A percentile compares a stretch with the other conserved stretches of the same genome.
These are phyloP conservation scores for Aspergillus ruber DNA, from an alignment of 2,329 filamentous ascomycete species.

Conservation along the genomic window DNA sequence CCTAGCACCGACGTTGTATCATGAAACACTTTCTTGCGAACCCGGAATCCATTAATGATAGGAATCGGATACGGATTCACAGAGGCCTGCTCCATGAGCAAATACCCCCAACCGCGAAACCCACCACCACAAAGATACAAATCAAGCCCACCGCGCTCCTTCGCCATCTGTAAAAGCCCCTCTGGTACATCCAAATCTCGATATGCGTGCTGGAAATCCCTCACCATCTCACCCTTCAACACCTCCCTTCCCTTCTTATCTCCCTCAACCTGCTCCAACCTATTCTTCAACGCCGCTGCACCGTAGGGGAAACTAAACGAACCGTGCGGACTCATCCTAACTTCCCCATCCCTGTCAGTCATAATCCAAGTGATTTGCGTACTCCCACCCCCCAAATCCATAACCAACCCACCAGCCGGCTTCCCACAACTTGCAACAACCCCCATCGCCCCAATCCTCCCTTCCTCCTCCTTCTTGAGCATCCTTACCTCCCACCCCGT, in stretches of 20 bases:
- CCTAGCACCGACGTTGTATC: slow-evolving; percentile 43
- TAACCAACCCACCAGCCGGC: slow-evolving; percentile 67
- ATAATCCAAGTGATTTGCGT: slow-evolving; percentile 63
- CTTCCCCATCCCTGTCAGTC: slow-evolving; percentile 43
- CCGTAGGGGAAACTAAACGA: slow-evolving; percentile 65
- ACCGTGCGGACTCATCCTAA: slow-evolving; percentile 48
- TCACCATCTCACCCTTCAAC: slow-evolving; percentile 51
- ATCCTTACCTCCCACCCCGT: slow-evolving; percentile 66
- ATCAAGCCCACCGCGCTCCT: slow-evolving; percentile 50
- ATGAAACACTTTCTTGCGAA: slow-evolving; percentile 55
- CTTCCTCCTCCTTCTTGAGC: slow-evolving; percentile 73
- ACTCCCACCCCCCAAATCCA: slow-evolving; percentile 76
- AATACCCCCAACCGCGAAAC: slow-evolving; percentile 83
- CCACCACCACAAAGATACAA: slow-evolving; percentile 86
- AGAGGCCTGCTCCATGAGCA: slow-evolving; percentile 71
- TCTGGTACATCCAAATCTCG: slow-evolving; percentile 51
- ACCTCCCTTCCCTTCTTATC: slow-evolving; percentile 41
- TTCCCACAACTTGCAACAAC: slow-evolving; percentile 66
- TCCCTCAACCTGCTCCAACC: slow-evolving; percentile 42
- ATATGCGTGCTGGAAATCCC: slow-evolving; percentile 57
- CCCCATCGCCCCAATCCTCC: slow-evolving; percentile 73
- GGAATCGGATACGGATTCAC: slow-evolving; percentile 76
- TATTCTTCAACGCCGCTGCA: slow-evolving; percentile 58
- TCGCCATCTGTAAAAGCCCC: slow-evolving; percentile 40
- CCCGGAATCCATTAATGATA: slow-evolving; percentile 72